Evolutionary conservation across 1,139 yeast genomes (phyloP).

Genomic region (Kodamaea sp.): DNA sequence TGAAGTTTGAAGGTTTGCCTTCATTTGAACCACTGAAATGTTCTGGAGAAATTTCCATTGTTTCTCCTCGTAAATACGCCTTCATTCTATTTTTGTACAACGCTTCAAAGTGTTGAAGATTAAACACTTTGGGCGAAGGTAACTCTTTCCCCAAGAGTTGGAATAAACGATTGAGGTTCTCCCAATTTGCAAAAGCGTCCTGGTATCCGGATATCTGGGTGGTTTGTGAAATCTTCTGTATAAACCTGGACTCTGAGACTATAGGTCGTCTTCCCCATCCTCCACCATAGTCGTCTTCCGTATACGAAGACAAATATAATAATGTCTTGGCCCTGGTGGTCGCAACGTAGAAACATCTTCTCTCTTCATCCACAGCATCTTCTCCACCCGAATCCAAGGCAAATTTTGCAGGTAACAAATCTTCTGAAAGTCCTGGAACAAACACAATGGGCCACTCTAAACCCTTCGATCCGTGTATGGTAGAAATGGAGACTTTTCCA

Average conservation of each 20-base stretch:
- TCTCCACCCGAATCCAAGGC: conserved; percentile 33
- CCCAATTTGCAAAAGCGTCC: conserved; percentile 19
- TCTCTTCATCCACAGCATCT: conserved; percentile 64
- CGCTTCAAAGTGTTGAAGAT: conserved; percentile 10
- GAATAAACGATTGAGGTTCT: conserved; percentile 21
- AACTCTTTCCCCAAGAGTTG: conserved; percentile 8
- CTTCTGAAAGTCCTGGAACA: conserved; percentile 68
- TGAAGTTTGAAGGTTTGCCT: conserved; percentile 6
- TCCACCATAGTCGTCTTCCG: conserved; percentile 17
- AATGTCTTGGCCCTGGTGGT: conserved; percentile 72
- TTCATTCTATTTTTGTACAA: conserved; percentile 13
- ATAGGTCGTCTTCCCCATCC: conserved; percentile 25
- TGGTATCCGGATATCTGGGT: conserved; percentile 14
- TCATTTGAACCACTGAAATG: neutral
- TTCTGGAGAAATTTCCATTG: conserved; percentile 1
- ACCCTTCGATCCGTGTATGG: conserved; percentile 92
- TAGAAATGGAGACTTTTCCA: conserved; percentile 51
- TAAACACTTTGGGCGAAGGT: conserved; percentile 5
- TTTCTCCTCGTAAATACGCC: conserved; percentile 16
- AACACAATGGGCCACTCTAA: conserved; percentile 94
- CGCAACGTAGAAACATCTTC: conserved; percentile 86
- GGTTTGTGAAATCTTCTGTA: conserved; percentile 15
- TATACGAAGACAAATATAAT: conserved; percentile 38
- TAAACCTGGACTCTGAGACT: conserved; percentile 32
- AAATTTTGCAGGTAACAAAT: conserved; percentile 54